Evolutionary conservation across 768 basidiomycete species (phyloP).

Genomic region (Termitomyces titanicus): DNA sequence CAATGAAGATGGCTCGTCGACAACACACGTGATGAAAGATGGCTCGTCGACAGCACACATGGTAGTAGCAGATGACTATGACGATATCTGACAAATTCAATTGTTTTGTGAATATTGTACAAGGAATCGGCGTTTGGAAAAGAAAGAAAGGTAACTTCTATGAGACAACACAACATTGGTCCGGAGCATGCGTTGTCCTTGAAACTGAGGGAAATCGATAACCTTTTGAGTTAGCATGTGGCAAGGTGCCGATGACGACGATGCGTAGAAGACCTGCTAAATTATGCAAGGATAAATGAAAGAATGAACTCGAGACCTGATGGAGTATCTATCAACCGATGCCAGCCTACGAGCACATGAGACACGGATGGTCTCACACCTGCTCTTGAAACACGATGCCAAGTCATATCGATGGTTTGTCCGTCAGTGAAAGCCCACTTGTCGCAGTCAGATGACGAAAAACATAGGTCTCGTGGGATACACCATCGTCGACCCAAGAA

Average conservation of each 20-base stretch:
- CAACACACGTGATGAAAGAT: slow-evolving; percentile 3
- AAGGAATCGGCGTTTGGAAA: neutral
- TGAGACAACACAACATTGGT: neutral
- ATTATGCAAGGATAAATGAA: neutral
- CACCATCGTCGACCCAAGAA: neutral
- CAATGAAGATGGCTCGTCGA: neutral
- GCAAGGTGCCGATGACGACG: neutral
- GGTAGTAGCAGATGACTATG: slow-evolving; percentile 2
- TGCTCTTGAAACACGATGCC: neutral
- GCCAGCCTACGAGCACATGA: neutral
- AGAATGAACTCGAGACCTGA: neutral
- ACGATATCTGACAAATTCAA: neutral
- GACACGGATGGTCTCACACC: neutral
- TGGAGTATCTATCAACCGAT: neutral
- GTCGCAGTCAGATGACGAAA: slow-evolving; percentile 3
- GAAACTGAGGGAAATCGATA: neutral
- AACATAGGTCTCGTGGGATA: slow-evolving; percentile 2
- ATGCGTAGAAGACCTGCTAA: neutral
- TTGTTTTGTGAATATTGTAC: neutral
- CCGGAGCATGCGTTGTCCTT: neutral
- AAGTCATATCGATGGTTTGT: neutral
- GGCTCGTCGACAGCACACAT: slow-evolving; percentile 2
- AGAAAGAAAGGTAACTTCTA: neutral
- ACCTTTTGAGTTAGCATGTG: neutral
- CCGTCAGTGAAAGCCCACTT: neutral